Evolutionary conservation across 192 early-diverging fungal genomes (phyloP).

Genomic region (Haplosporangium gracile): DNA sequence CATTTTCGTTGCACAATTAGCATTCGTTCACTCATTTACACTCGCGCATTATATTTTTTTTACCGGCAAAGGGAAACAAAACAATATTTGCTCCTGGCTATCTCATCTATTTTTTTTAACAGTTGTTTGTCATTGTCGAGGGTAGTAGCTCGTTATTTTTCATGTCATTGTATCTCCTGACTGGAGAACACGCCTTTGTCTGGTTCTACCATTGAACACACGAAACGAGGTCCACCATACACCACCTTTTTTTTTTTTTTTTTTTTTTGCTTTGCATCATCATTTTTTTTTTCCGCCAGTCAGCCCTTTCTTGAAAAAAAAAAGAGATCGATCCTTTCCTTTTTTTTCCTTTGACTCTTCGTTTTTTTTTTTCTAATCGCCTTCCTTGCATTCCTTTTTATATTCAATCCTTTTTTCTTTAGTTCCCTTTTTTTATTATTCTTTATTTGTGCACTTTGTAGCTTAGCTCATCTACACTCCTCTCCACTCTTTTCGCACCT

Average conservation of each 20-base stretch:
- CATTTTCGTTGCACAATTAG: neutral
- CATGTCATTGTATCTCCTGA: neutral
- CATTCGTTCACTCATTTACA: neutral
- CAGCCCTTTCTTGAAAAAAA: neutral
- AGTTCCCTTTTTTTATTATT: neutral
- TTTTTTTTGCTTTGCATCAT: neutral
- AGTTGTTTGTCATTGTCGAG: neutral
- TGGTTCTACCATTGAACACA: neutral
- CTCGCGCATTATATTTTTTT: neutral
- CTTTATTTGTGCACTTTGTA: neutral
- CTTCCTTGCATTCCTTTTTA: neutral
- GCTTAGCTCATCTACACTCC: neutral
- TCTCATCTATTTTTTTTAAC: conserved; percentile 1
- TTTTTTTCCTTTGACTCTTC: neutral
- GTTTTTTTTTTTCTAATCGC: neutral
- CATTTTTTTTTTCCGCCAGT: neutral
- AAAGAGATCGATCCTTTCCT: neutral
- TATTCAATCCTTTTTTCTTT: neutral
- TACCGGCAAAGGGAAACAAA: neutral
- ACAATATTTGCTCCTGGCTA: neutral
- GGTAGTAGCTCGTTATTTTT: neutral
- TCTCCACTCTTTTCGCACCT: neutral
- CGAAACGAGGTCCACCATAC: neutral
- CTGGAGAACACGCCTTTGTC: conserved; percentile 5
- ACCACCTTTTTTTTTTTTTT: neutral